Evolutionary conservation across 148 eudicot species (phyloP).

Genomic region (Cornus kousa): DNA sequence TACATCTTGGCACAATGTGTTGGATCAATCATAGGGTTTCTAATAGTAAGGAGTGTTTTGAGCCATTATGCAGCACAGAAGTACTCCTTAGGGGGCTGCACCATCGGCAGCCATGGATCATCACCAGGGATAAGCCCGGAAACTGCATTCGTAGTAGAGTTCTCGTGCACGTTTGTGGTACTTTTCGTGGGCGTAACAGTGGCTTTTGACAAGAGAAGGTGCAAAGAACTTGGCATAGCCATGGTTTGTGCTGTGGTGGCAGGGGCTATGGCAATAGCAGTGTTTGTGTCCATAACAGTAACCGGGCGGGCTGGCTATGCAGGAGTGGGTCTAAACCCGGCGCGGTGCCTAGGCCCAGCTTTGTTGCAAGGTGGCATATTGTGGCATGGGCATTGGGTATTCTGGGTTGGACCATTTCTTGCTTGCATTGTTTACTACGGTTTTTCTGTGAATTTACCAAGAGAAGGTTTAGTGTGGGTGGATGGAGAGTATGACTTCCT

Average conservation of each 20-base stretch:
- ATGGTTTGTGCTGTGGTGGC: slow-evolving; percentile 1
- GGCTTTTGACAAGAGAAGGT: slow-evolving; percentile 8
- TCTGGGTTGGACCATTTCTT: slow-evolving; percentile 12
- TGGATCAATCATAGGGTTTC: not conserved
- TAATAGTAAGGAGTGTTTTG: not conserved
- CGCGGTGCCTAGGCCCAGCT: slow-evolving; percentile 5
- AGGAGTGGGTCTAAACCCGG: slow-evolving; percentile 5
- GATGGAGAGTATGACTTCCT: not conserved
- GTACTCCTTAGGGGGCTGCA: slow-evolving; percentile 7
- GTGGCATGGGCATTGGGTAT: slow-evolving; percentile 17
- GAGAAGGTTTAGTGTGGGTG: not conserved
- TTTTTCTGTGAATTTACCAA: slow-evolving; percentile 1
- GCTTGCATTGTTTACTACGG: slow-evolving; percentile 4
- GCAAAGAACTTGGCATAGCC: not conserved
- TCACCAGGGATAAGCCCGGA: not conserved
- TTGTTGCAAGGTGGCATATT: not conserved
- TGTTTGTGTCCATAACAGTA: slow-evolving; percentile 17
- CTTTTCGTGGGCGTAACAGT: slow-evolving; percentile 9
- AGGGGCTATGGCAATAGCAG: not conserved
- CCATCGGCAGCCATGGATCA: not conserved
- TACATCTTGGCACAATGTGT: slow-evolving; percentile 4
- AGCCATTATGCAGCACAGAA: not conserved
- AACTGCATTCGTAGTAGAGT: not conserved
- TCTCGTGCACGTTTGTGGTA: slow-evolving; percentile 3
- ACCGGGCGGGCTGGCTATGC: not conserved